These are phyloP conservation scores for Neurospora sp. DNA, from an alignment of 495 filamentous ascomycete genomes.

Conservation along the genomic window DNA sequence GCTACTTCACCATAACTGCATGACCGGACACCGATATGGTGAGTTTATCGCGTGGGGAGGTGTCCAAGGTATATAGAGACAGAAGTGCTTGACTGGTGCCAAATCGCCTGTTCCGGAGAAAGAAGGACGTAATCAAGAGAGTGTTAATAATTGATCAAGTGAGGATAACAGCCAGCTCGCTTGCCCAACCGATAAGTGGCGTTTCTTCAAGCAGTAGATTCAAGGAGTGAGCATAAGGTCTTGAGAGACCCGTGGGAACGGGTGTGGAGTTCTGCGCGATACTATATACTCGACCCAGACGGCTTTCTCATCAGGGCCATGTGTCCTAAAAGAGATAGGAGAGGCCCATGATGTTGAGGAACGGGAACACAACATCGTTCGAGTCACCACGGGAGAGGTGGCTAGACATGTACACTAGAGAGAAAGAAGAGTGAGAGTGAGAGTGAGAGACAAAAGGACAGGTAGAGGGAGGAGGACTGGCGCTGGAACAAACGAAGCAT, in stretches of 20 bases:
- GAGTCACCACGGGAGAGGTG: neutral
- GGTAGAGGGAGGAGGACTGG: neutral
- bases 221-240: neutral
- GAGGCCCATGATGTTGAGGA: constrained; percentile 4
- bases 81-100: neutral
- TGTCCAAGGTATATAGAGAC: neutral
- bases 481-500: neutral
- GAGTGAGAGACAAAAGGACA: neutral
- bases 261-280: constrained; percentile 9
- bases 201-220: neutral
- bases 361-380: constrained; percentile 15
- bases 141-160: neutral
- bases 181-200: neutral
- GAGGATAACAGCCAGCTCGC: neutral
- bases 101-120: neutral
- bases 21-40: neutral
- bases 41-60: neutral
- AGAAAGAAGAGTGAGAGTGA: neutral
- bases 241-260: constrained; percentile 8
- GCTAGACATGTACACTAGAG: neutral
- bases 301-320: neutral
- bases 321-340: neutral
- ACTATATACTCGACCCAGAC: constrained; percentile 13
- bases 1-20: neutral
- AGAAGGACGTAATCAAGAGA: neutral